Percentiles rank a stretch among this genome's conserved stretches.
These are phyloP conservation scores for Hemileia vastatrix DNA, from an alignment of 1,284 basidiomycete genomes.

Conservation along the genomic window DNA sequence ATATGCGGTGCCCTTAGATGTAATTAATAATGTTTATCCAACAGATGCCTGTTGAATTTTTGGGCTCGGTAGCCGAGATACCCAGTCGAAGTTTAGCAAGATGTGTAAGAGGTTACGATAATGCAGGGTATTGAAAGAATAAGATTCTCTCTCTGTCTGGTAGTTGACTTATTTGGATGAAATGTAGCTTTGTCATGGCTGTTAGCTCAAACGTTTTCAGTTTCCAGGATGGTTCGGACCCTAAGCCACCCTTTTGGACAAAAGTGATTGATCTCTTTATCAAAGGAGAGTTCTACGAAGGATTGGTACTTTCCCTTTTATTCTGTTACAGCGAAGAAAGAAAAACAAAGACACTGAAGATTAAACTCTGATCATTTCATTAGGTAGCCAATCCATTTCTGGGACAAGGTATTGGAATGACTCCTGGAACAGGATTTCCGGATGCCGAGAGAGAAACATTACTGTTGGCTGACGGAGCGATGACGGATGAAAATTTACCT, in stretches of 20 bases:
- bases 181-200: constrained; percentile 13
- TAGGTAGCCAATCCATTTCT: constrained; percentile 22
- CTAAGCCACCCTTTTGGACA: constrained; percentile 5
- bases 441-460: constrained; percentile 8
- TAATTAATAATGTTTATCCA: constrained; percentile 1
- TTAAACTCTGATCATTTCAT: neutral
- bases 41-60: no score
- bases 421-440: constrained; percentile 4
- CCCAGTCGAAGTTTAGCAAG: no score
- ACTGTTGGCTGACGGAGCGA: constrained; percentile 17
- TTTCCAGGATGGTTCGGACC: constrained; percentile 17
- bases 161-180: neutral
- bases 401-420: constrained; percentile 4
- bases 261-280: constrained; percentile 10
- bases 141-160: neutral
- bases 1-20: neutral
- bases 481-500: constrained; percentile 20
- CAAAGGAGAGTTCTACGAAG: constrained; percentile 18
- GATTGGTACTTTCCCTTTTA: constrained; percentile 2
- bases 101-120: constrained; percentile 19
- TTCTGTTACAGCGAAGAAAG: neutral
- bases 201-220: constrained; percentile 13
- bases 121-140: constrained; percentile 20
- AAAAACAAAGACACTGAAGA: neutral
- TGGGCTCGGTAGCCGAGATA: no score